Conservation (phyloP, 2,329 filamentous ascomycete species). For the Cladosporium sp. region DNA sequence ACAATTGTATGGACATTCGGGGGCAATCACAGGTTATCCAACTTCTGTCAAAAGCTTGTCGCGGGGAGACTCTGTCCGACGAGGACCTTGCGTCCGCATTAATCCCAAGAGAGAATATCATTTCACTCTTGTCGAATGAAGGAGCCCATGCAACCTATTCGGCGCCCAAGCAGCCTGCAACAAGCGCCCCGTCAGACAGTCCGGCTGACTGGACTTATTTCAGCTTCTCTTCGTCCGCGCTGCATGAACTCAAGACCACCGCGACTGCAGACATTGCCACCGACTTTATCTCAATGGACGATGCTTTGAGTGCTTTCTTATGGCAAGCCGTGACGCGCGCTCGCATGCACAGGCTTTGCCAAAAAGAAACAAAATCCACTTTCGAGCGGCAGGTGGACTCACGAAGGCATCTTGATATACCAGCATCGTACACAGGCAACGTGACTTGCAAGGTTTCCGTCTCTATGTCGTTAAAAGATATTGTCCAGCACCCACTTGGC, state of each 20-base stretch:
- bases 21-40: conserved; percentile 14
- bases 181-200: not conserved
- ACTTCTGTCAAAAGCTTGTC: conserved; percentile 15
- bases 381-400: conserved; percentile 12
- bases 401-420: conserved; percentile 4
- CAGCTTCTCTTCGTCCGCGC: not conserved
- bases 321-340: conserved; percentile 12
- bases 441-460: conserved; percentile 1
- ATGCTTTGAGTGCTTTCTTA: conserved; percentile 13
- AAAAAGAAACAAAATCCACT: not conserved
- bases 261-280: not conserved
- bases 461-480: not conserved
- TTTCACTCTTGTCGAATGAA: not conserved
- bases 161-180: not conserved
- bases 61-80: conserved; percentile 4
- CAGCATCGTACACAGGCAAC: conserved; percentile 7
- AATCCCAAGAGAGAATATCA: not conserved
- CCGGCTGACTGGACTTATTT: conserved; percentile 1
- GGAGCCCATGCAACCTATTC: no score
- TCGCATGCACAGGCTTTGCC: not conserved
- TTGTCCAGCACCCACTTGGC: conserved; percentile 1
- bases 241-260: not conserved
- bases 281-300: conserved; percentile 14
- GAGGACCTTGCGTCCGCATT: not conserved
- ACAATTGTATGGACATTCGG: conserved; percentile 17